Conservation (phyloP, 1,284 basidiomycete genomes). For the Exobasidium cylindrosporum region DNA sequence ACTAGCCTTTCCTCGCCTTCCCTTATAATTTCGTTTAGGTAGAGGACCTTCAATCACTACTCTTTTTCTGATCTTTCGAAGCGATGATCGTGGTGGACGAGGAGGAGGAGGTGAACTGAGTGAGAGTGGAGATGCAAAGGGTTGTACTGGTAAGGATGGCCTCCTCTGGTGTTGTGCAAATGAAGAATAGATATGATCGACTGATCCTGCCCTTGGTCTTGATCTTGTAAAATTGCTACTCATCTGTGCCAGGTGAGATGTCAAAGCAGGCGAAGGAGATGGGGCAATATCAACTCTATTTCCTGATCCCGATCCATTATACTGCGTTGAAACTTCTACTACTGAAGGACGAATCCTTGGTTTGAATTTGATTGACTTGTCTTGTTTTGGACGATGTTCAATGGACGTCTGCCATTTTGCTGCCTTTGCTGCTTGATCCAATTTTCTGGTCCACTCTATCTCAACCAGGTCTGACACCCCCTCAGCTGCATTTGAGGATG, state of each 20-base stretch:
- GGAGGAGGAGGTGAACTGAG: not conserved
- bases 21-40: too few relatives aligned
- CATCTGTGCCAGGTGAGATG: not conserved
- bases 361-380: too few relatives aligned
- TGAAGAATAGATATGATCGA: too few relatives aligned
- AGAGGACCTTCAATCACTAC: too few relatives aligned
- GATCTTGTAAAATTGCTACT: too few relatives aligned
- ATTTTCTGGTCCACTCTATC: not conserved
- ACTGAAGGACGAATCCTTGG: not conserved
- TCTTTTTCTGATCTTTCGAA: not conserved
- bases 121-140: too few relatives aligned
- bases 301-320: too few relatives aligned
- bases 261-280: not conserved
- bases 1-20: too few relatives aligned
- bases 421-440: not conserved
- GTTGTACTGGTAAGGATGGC: not conserved
- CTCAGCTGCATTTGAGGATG: not conserved
- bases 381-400: not conserved
- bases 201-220: too few relatives aligned
- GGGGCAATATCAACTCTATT: not conserved
- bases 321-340: not conserved
- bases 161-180: not conserved
- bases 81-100: not conserved
- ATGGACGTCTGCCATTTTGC: not conserved
- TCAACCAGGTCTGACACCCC: not conserved